Evolutionary conservation across 306 rosid species (phyloP), one percentile per base, ranked within the genome.

Genomic region (Casuarina equisetifolia): DNA sequence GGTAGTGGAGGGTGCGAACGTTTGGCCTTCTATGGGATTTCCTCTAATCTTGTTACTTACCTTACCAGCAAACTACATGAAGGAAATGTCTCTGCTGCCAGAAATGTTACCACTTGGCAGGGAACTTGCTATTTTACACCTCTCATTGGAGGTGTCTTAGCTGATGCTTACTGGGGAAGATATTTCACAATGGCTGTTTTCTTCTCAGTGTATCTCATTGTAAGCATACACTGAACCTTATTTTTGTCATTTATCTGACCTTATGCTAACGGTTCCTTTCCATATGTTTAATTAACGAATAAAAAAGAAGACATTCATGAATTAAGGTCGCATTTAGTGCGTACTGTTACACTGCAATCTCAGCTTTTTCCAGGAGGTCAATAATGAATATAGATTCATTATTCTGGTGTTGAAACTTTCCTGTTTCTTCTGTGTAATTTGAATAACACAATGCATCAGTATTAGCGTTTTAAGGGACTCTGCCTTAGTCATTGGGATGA

Each of bases 141-240:
- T 82, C 97, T 96, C 39, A 88, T 96, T 81, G 99, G 99, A 77
- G 99, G 98, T 61, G 80, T 96, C 72, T 52, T 91, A 59, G 99
- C 99, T 62, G 99, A 96, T 91, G 91, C 98, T 78, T 92, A 88
- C 84, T 96, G 93, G 98, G 99, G 99, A 81, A 87, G 99, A 89
- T 96, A 90, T 83, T 96, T 98, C 98, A 96, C 99, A 13, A 96
- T 96, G 81, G 96, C 97, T 35, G 58, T 32, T 70, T 96, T 92
- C 84, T 96, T 96, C 78, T 81, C 78, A 0, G 86, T 96, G 73
- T 92, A 96, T 79, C 90, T 96, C 79, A 55, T 96, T 42, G 99
- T 92, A 88, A 88, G 78, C 86, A 55, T 77, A 9, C 7, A 63
- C 53, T 32, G 51, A 40, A 61, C 50, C 43, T 20, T 44, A 67